These are phyloP conservation scores for Capsicum chinense DNA, from an alignment of 257 asterid genomes.

Conservation along the genomic window DNA sequence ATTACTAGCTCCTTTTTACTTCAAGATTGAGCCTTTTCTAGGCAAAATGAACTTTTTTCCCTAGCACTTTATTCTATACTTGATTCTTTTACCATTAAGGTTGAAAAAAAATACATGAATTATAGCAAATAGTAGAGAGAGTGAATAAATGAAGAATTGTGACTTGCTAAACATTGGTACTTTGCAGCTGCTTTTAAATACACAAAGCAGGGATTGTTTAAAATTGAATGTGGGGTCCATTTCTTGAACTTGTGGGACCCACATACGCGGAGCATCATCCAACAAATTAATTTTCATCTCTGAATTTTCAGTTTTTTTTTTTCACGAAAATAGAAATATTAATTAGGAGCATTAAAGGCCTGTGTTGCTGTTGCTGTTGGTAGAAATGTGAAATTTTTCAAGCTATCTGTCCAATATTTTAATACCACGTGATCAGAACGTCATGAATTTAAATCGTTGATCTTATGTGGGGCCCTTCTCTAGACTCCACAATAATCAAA, in stretches of 20 bases:
- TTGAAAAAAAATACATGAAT: background rate
- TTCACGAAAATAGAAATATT: background rate
- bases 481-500: too few relatives aligned
- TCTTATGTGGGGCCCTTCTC: too few relatives aligned
- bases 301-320: slow-evolving; percentile 18
- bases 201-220: slow-evolving; percentile 38
- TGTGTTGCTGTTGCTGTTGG: too few relatives aligned
- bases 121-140: background rate
- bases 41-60: slow-evolving; percentile 4
- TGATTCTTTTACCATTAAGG: background rate
- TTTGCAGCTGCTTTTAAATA: slow-evolving; percentile 62
- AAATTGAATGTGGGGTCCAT: slow-evolving; percentile 46
- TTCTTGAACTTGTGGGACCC: slow-evolving; percentile 27
- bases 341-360: too few relatives aligned
- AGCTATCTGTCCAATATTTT: too few relatives aligned
- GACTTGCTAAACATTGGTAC: slow-evolving; percentile 32
- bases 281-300: background rate
- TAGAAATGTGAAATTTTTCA: too few relatives aligned
- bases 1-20: background rate
- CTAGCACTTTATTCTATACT: slow-evolving; percentile 49
- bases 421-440: too few relatives aligned
- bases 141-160: slow-evolving; percentile 23
- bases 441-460: too few relatives aligned
- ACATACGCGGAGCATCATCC: slow-evolving; percentile 27
- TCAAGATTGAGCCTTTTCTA: slow-evolving; percentile 31